Conservation (phyloP, 768 basidiomycete species). For the Suillus brevipes region DNA sequence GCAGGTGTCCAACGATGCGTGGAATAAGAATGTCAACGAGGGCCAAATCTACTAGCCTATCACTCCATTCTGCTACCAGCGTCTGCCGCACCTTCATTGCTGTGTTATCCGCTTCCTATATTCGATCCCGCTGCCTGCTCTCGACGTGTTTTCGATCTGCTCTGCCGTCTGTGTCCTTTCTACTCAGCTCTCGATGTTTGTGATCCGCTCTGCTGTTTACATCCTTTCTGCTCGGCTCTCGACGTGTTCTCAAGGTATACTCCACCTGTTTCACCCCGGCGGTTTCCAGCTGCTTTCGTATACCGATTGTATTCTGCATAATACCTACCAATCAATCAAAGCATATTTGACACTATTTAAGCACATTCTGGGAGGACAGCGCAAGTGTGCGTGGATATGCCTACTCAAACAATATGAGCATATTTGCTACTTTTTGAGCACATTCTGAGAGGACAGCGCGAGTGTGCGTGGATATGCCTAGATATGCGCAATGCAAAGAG, state of each 20-base stretch:
- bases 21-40: too few species aligned
- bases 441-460: not conserved
- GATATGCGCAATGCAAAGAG: too few species aligned
- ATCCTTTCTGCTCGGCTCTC: not conserved
- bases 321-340: not conserved
- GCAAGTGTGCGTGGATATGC: not conserved
- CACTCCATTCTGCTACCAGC: not conserved
- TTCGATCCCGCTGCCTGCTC: not conserved
- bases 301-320: not conserved
- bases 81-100: not conserved
- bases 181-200: not conserved
- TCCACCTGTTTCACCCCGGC: not conserved
- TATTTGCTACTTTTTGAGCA: not conserved
- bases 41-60: too few species aligned
- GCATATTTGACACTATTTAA: not conserved
- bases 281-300: not conserved
- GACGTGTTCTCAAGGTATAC: not conserved
- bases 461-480: not conserved
- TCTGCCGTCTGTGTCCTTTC: too few species aligned
- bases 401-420: not conserved
- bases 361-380: not conserved
- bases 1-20: too few species aligned
- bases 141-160: not conserved
- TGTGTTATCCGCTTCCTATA: not conserved
- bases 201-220: not conserved